Evolutionary conservation across 1,284 basidiomycete species (phyloP), one percentile per base, ranked within the genome.

Genomic region (Mycosarcoma maydis): DNA sequence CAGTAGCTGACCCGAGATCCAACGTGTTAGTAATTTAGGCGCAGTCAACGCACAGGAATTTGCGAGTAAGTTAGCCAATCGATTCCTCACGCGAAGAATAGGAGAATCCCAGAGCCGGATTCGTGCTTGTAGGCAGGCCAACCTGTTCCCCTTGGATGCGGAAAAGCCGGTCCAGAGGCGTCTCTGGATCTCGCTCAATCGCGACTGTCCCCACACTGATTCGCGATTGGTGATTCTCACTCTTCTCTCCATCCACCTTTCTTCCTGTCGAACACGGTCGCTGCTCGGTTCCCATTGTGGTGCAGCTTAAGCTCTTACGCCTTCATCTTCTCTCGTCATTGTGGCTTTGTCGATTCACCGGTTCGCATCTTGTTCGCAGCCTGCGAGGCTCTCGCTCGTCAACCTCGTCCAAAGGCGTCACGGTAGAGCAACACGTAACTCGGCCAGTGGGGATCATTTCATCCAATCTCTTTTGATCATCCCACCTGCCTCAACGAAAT

Each of bases 301-400:
- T 20, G 8, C 6, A 20, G 36, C 36, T 6, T 9, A 34, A 6
- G 32, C 32, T 37, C 8, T 6, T 14, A 9, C 17, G 36, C 6
- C 36, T 37, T 20, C 9, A 37, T 19, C 36, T 20, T 13, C 3
- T 43, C 17, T 22, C 42, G 23, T 43, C 29, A 7, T 29, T 37
- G 45, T 47, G 45, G 26, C 34, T 37, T 37, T 7, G 24, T 37
- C 45, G 34, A 38, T 37, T 26, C 45, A 37, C 24, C 34, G 44
- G 37, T 16, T 37, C 22, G 23, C 32, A 24, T 34, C 33, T 6
- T 20, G 10, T 2, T 26, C 14, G 23, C 44, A 37, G 16, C 45
- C 26, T 33, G 17, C 13, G 36, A 20, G 17, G 24, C 10, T 24
- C 22, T 45, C 43, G 39, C 13, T 40, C 23, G 4, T 22, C 32